Conservation (phyloP, 768 basidiomycete genomes). For the Pleurotus sapidus region DNA sequence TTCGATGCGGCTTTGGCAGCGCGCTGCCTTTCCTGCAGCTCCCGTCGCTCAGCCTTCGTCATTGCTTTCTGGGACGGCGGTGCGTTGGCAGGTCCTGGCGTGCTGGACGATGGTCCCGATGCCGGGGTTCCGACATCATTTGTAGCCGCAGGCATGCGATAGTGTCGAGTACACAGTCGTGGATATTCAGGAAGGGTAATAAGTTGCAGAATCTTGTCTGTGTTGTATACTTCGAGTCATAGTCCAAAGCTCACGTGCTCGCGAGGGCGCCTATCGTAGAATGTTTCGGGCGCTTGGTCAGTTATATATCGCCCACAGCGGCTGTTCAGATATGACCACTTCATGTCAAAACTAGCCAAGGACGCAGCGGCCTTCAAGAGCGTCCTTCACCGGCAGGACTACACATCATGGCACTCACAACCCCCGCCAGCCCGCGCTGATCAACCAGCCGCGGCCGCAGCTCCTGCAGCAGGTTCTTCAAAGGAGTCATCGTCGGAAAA, state of each 20-base stretch:
- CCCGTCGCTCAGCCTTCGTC: constrained; percentile 79
- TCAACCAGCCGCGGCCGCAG: constrained; percentile 20
- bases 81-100: constrained; percentile 16
- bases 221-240: too few species aligned
- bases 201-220: too few species aligned
- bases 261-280: too few species aligned
- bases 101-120: constrained; percentile 9
- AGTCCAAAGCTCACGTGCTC: too few species aligned
- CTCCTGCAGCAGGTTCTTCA: constrained; percentile 26
- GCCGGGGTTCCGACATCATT: constrained; percentile 20
- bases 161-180: too few species aligned
- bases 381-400: constrained; percentile 62
- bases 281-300: too few species aligned
- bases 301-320: too few species aligned
- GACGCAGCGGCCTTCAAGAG: constrained; percentile 73
- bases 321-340: too few species aligned
- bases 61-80: constrained; percentile 64
- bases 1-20: constrained; percentile 67
- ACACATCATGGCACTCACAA: constrained; percentile 68
- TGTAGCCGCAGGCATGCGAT: neutral
- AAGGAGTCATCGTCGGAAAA: constrained; percentile 67
- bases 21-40: constrained; percentile 75
- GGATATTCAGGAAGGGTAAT: too few species aligned
- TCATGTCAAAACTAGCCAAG: constrained; percentile 67
- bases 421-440: constrained; percentile 14